Percentiles rank a stretch among this genome's conserved stretches.
These are phyloP conservation scores for Canavalia ensiformis DNA, from an alignment of 306 rosid genomes.

Conservation along the genomic window DNA sequence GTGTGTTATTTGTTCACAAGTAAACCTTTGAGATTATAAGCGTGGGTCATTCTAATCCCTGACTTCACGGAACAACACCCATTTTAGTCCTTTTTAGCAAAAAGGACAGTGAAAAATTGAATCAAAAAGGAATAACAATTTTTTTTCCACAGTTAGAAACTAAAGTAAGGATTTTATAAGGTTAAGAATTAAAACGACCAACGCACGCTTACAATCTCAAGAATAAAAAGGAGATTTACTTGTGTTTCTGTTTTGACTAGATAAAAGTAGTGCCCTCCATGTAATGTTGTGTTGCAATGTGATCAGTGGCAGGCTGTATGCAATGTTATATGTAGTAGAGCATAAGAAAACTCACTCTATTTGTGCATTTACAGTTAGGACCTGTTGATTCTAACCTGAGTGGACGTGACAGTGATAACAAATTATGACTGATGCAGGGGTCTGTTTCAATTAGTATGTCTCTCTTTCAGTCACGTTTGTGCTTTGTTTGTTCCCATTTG, in stretches of 20 bases:
- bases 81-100: too few relatives aligned
- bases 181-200: too few relatives aligned
- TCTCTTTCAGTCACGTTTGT: constrained; percentile 85
- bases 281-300: constrained; percentile 35
- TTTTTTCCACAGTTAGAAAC: too few relatives aligned
- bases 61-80: too few relatives aligned
- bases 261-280: constrained; percentile 11
- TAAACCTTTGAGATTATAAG: too few relatives aligned
- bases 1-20: constrained; percentile 4
- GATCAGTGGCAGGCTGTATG: constrained; percentile 27
- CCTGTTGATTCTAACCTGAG: constrained; percentile 20
- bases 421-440: constrained; percentile 68
- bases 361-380: constrained; percentile 10
- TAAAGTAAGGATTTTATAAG: too few relatives aligned
- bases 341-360: not conserved
- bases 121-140: too few relatives aligned
- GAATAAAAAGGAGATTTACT: not conserved
- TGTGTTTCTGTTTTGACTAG: not conserved
- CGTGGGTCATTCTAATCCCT: too few relatives aligned
- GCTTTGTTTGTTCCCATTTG: constrained; percentile 96
- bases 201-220: too few relatives aligned
- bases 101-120: too few relatives aligned
- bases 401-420: constrained; percentile 28
- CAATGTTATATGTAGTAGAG: not conserved
- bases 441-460: constrained; percentile 95